phyloP scores from a whole-genome alignment of 1,139 yeast genomes.

The Protomyces inundatus region DNA sequence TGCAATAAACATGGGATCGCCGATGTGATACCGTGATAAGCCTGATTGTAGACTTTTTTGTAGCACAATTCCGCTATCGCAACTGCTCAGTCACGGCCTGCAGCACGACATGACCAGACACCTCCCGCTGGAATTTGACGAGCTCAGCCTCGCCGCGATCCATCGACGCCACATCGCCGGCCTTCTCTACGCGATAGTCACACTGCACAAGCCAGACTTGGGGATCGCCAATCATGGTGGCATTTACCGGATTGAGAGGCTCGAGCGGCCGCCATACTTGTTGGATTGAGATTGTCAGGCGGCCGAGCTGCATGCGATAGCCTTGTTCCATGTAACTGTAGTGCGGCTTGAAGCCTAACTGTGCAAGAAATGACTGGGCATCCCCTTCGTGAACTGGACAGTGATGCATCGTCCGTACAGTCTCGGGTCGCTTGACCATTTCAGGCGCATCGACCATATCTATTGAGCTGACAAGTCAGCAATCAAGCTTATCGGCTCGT shows the following conservation, averaged over 20 bases:
- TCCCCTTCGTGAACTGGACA: slow-evolving; percentile 3
- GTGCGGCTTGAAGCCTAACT: slow-evolving; percentile 3
- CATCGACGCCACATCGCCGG: slow-evolving; percentile 8
- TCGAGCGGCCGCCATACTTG: slow-evolving; percentile 7
- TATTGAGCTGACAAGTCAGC: neutral
- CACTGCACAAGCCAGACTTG: slow-evolving; percentile 17
- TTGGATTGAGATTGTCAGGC: neutral
- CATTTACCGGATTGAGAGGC: neutral
- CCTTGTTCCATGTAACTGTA: slow-evolving; percentile 16
- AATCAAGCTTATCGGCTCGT: neutral
- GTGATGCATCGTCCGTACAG: slow-evolving; percentile 5
- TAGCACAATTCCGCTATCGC: neutral
- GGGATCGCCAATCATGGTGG: slow-evolving; percentile 5
- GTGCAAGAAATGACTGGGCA: neutral
- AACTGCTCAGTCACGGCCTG: slow-evolving; percentile 2
- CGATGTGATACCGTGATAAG: too few species aligned
- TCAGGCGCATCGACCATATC: slow-evolving; percentile 24
- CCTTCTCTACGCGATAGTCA: neutral
- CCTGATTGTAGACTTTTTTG: too few species aligned
- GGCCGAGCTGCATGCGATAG: neutral
- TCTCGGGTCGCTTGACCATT: slow-evolving; percentile 11
- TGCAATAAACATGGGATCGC: too few species aligned
- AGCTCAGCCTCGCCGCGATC: slow-evolving; percentile 11
- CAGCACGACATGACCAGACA: slow-evolving; percentile 8
- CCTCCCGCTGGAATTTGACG: slow-evolving; percentile 2